A percentile compares a stretch with the other conserved stretches of the same genome.
Conservation (phyloP, 108 stramenopile species). For the Ochromonas danica region DNA sequence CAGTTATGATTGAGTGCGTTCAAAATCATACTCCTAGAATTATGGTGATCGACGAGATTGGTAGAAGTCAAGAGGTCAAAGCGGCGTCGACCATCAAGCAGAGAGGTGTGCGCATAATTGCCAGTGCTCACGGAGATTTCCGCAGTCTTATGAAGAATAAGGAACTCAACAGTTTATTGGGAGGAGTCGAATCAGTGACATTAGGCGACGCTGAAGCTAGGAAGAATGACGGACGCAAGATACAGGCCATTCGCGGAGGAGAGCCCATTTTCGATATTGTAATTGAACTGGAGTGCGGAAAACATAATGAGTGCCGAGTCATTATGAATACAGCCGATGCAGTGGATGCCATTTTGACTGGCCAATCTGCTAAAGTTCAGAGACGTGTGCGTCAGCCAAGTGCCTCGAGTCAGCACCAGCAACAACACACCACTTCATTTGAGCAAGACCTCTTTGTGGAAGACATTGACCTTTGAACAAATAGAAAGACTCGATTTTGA, state of each 20-base stretch:
- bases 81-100: constrained; percentile 59
- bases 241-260: neutral
- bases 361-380: neutral
- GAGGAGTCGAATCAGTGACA: constrained; percentile 45
- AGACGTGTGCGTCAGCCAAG: no score
- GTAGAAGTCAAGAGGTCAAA: constrained; percentile 56
- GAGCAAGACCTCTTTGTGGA: no score
- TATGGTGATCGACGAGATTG: constrained; percentile 71
- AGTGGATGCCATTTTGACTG: neutral
- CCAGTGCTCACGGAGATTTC: constrained; percentile 66
- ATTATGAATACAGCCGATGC: neutral
- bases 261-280: neutral
- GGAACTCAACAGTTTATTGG: constrained; percentile 57
- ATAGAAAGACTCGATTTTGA: no score
- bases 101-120: constrained; percentile 65
- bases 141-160: constrained; percentile 53
- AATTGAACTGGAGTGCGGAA: neutral
- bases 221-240: neutral
- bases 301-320: neutral
- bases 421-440: no score
- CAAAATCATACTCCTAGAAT: constrained; percentile 66
- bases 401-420: no score
- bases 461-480: no score
- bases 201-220: neutral
- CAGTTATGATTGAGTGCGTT: constrained; percentile 67